These are phyloP conservation scores for Malassezia pachydermatis DNA, from an alignment of 1,284 basidiomycete genomes.

Conservation along the genomic window DNA sequence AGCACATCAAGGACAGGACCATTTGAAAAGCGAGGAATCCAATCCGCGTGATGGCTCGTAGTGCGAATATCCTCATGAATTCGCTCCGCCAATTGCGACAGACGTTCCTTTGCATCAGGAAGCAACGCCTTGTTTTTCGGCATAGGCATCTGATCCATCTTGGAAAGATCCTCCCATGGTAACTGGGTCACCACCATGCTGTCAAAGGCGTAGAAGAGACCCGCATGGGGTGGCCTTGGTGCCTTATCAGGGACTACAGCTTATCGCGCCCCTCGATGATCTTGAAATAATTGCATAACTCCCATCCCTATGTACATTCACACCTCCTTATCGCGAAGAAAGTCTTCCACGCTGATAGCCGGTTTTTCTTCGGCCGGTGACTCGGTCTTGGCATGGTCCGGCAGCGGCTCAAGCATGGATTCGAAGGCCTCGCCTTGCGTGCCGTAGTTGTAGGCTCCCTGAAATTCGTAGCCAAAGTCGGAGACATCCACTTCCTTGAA, in stretches of 20 bases:
- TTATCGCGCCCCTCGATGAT: no score
- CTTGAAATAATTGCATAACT: no score
- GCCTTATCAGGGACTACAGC: no score
- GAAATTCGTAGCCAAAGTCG: neutral
- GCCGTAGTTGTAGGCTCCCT: slow-evolving; percentile 9
- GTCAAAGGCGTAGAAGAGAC: neutral
- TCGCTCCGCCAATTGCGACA: neutral
- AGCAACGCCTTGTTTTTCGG: neutral
- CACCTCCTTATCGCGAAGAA: no score
- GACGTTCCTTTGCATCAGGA: slow-evolving; percentile 3
- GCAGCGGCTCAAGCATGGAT: neutral
- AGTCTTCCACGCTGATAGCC: neutral
- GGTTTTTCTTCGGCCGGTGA: no score
- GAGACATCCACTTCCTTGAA: slow-evolving; percentile 12
- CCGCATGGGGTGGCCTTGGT: no score
- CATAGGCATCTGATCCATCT: neutral
- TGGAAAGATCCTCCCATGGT: neutral
- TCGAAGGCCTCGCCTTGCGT: slow-evolving; percentile 4
- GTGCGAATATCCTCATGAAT: slow-evolving; percentile 9
- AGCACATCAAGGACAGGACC: no score
- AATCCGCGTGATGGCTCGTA: slow-evolving; percentile 8
- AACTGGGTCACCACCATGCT: neutral
- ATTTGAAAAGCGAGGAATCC: slow-evolving; percentile 9
- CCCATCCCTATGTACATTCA: no score
- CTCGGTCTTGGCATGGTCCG: no score